Evolutionary conservation across 441 rosid genomes (phyloP).

Genomic region (Pelargonium citronellum): DNA sequence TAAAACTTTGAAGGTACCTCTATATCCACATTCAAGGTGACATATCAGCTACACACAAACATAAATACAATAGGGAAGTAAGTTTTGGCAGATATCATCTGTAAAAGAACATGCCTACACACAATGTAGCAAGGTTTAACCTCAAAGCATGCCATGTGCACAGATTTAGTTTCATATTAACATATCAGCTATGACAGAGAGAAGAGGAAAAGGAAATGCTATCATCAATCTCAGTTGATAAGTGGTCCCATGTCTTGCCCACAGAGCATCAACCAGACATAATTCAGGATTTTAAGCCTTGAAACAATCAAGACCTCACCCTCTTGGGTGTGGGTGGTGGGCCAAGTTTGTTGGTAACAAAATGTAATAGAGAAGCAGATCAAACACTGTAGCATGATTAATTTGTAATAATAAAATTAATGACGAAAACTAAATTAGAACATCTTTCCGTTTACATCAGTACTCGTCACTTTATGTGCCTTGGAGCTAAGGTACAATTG

Average conservation of each 20-base stretch:
- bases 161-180: not conserved
- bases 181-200: not conserved
- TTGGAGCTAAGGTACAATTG: no score
- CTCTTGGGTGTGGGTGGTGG: not conserved
- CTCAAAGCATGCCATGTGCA: not conserved
- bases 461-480: not conserved
- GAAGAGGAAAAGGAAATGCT: not conserved
- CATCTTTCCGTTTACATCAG: not conserved
- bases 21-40: no score
- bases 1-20: no score
- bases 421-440: not conserved
- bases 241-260: not conserved
- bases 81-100: no score
- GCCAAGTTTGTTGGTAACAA: not conserved
- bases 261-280: not conserved
- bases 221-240: conserved; percentile 7
- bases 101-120: no score
- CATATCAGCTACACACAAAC: no score
- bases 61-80: no score
- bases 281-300: not conserved
- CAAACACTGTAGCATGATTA: not conserved
- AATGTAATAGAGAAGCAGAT: not conserved
- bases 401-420: not conserved
- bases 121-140: no score
- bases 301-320: not conserved